Evolutionary conservation across 129 eudicot genomes (phyloP).

Genomic region (Artemisia annua): DNA sequence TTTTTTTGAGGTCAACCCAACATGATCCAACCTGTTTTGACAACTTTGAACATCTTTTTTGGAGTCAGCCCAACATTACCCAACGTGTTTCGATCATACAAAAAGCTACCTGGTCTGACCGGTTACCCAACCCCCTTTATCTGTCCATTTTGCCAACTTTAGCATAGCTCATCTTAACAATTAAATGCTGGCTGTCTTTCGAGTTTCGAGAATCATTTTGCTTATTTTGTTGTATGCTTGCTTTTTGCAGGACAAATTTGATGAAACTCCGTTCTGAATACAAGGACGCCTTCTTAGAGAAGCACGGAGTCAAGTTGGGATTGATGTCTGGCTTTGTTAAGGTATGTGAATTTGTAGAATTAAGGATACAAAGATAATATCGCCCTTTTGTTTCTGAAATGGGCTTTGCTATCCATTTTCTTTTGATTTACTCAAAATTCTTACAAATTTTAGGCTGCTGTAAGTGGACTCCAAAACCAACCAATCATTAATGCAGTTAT

Average conservation of each 20-base stretch:
- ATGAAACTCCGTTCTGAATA: slow-evolving; percentile 95
- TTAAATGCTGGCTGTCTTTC: slow-evolving; percentile 12
- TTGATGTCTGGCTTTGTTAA: slow-evolving; percentile 94
- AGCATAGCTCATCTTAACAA: slow-evolving; percentile 13
- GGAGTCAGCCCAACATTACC: not conserved
- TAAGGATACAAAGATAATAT: not conserved
- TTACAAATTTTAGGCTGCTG: slow-evolving; percentile 68
- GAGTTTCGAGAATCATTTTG: not conserved
- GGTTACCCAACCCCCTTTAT: not conserved
- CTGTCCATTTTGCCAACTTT: not conserved
- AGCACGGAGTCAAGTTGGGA: slow-evolving; percentile 97
- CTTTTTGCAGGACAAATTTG: slow-evolving; percentile 74
- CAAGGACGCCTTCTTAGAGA: slow-evolving; percentile 84
- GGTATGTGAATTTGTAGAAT: slow-evolving; percentile 37
- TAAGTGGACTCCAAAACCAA: slow-evolving; percentile 80
- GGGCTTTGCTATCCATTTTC: not conserved
- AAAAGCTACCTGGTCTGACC: not conserved
- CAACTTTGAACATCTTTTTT: not conserved
- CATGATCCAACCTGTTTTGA: too few relatives aligned
- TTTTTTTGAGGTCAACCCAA: too few relatives aligned
- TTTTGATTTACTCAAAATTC: not conserved
- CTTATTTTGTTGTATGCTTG: not conserved
- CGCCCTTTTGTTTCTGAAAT: not conserved
- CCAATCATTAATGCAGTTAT: slow-evolving; percentile 94
- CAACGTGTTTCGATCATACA: not conserved